Evolutionary conservation across 2,329 filamentous ascomycete genomes (phyloP).

Genomic region (Exophiala xenobiotica): DNA sequence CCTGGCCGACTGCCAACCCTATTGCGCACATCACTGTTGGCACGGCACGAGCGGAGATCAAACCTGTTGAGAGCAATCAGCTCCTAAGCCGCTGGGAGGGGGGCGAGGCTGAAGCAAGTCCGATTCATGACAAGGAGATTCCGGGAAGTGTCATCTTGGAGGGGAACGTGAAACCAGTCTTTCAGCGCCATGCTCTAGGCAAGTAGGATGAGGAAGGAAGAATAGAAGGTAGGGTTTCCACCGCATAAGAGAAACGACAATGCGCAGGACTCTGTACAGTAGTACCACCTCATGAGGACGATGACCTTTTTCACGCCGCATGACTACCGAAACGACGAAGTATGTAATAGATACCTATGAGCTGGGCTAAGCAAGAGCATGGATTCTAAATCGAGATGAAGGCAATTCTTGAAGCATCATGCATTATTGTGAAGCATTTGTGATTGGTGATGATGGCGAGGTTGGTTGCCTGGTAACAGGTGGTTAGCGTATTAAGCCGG

Average conservation of each 20-base stretch:
- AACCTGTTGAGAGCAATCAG: slow-evolving; percentile 93
- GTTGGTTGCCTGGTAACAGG: not conserved
- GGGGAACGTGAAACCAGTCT: slow-evolving; percentile 54
- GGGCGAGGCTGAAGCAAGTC: slow-evolving; percentile 44
- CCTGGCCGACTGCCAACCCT: slow-evolving; percentile 71
- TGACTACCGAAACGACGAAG: not conserved
- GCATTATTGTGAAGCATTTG: not conserved
- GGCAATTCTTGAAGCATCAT: too few relatives aligned
- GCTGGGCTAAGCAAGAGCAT: not conserved
- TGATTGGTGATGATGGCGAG: not conserved
- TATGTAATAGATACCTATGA: not conserved
- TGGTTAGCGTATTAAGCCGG: too few relatives aligned
- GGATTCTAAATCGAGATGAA: too few relatives aligned
- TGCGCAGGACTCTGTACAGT: not conserved
- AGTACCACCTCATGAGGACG: not conserved
- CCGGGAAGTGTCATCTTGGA: slow-evolving; percentile 56
- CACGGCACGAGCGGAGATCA: slow-evolving; percentile 70
- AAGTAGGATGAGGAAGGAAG: not conserved
- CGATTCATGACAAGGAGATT: slow-evolving; percentile 55
- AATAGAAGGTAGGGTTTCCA: not conserved
- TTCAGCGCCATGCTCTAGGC: slow-evolving; percentile 34
- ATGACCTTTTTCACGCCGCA: too few relatives aligned
- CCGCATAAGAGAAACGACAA: too few relatives aligned
- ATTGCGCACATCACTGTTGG: slow-evolving; percentile 88
- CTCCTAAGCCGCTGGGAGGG: slow-evolving; percentile 74